phyloP scores from a whole-genome alignment of 768 basidiomycete species.

The Tricholoma flavovirens region DNA sequence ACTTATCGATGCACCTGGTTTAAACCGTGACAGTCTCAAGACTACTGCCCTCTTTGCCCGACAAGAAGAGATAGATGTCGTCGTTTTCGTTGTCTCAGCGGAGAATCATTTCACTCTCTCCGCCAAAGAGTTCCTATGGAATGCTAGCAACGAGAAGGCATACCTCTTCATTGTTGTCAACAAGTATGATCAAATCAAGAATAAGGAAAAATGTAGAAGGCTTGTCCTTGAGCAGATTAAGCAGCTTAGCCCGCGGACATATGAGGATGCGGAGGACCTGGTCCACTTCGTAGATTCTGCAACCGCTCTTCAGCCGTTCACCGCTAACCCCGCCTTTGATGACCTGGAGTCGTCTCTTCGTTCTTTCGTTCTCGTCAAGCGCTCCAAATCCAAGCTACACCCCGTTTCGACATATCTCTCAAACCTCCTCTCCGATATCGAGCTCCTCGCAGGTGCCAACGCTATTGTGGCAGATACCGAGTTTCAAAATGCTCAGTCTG shows the following conservation, averaged over 20 bases:
- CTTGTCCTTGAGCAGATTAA: slow-evolving; percentile 91
- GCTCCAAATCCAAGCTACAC: slow-evolving; percentile 92
- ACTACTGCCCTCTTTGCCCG: slow-evolving; percentile 94
- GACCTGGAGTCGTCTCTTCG: slow-evolving; percentile 86
- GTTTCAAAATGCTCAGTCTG: slow-evolving; percentile 61
- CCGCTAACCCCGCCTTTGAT: slow-evolving; percentile 68
- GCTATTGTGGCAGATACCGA: slow-evolving; percentile 80
- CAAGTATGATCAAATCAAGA: slow-evolving; percentile 92
- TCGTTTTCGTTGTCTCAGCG: slow-evolving; percentile 96
- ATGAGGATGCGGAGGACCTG: slow-evolving; percentile 85
- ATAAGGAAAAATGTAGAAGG: slow-evolving; percentile 89
- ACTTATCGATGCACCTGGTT: slow-evolving; percentile 95
- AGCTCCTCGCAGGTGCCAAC: slow-evolving; percentile 82
- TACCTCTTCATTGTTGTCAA: slow-evolving; percentile 99
- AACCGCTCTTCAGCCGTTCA: slow-evolving; percentile 59
- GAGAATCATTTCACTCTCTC: slow-evolving; percentile 99
- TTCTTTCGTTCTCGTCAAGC: slow-evolving; percentile 93
- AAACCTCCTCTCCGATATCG: slow-evolving; percentile 86
- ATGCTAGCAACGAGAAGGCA: slow-evolving; percentile 94
- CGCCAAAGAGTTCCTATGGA: slow-evolving; percentile 88
- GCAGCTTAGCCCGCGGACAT: slow-evolving; percentile 86
- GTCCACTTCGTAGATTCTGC: slow-evolving; percentile 98
- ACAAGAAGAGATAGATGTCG: slow-evolving; percentile 97
- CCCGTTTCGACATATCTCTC: slow-evolving; percentile 89
- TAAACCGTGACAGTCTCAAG: slow-evolving; percentile 91